A percentile compares a stretch with the other conserved stretches of the same genome.
phyloP scores from a whole-genome alignment of 192 early-diverging fungal genomes.

The Mortierella alpina region DNA sequence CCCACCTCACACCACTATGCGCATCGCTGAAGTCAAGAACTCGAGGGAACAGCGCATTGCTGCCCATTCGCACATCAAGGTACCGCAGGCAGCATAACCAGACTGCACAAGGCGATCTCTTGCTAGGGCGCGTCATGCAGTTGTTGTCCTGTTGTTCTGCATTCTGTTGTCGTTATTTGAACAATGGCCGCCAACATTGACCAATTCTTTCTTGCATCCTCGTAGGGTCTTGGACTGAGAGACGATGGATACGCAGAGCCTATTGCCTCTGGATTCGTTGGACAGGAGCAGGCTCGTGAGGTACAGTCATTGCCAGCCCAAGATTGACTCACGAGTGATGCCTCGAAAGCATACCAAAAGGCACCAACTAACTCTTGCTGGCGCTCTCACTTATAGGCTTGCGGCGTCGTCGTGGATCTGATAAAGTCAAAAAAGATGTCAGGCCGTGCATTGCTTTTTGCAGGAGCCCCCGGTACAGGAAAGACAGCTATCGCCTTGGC shows the following conservation, averaged over 20 bases:
- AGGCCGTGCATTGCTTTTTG: slow-evolving; percentile 91
- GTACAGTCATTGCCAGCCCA: slow-evolving; percentile 48
- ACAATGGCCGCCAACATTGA: slow-evolving; percentile 7
- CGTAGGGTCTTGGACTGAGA: slow-evolving; percentile 79
- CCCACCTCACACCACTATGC: slow-evolving; percentile 68
- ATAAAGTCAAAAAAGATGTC: slow-evolving; percentile 98
- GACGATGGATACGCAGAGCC: slow-evolving; percentile 91
- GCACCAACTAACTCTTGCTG: background rate
- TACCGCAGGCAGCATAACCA: background rate
- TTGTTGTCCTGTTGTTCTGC: background rate
- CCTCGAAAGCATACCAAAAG: too few relatives aligned
- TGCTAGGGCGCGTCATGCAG: background rate
- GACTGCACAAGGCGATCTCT: background rate
- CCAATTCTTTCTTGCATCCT: background rate
- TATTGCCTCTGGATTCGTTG: slow-evolving; percentile 93
- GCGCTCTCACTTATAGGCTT: slow-evolving; percentile 66
- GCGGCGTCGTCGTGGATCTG: slow-evolving; percentile 93
- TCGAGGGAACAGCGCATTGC: slow-evolving; percentile 96
- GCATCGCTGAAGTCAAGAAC: slow-evolving; percentile 90
- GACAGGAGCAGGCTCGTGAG: slow-evolving; percentile 96
- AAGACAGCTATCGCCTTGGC: slow-evolving; percentile 98
- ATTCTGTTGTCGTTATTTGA: background rate
- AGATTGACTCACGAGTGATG: too few relatives aligned
- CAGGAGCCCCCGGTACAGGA: slow-evolving; percentile 97
- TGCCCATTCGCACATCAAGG: slow-evolving; percentile 98